phyloP scores from a whole-genome alignment of 1,139 yeast species.

The Yamadazyma trypodendri region DNA sequence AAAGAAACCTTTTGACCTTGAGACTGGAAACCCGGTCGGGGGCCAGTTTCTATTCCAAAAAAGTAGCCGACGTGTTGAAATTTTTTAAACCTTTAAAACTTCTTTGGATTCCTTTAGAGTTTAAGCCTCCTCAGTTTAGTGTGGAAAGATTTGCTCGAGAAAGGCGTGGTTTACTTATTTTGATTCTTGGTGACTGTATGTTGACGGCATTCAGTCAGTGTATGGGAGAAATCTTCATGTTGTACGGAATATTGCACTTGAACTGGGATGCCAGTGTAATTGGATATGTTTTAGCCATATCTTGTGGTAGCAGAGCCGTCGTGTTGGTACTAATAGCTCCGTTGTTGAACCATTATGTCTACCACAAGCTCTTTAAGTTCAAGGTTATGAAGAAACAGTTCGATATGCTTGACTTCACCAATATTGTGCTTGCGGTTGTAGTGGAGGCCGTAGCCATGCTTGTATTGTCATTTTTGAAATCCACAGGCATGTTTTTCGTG shows the following conservation, averaged over 20 bases:
- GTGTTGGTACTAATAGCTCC: conserved; percentile 34
- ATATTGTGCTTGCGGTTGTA: conserved; percentile 23
- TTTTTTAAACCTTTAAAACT: conserved; percentile 49
- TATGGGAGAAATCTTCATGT: conserved; percentile 37
- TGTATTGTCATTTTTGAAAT: conserved; percentile 19
- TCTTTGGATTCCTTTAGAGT: conserved; percentile 36
- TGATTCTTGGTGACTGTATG: conserved; percentile 46
- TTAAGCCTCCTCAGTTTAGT: conserved; percentile 14
- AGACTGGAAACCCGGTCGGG: not conserved
- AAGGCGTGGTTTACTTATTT: conserved; percentile 36
- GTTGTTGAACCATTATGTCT: conserved; percentile 26
- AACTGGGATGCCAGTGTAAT: conserved; percentile 58
- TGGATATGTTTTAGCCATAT: conserved; percentile 55
- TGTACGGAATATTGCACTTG: conserved; percentile 59
- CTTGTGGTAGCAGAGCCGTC: conserved; percentile 44
- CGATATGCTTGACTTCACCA: conserved; percentile 55
- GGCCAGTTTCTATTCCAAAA: not conserved
- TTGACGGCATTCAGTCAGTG: conserved; percentile 21
- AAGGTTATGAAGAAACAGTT: conserved; percentile 39
- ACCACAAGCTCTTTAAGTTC: conserved; percentile 29
- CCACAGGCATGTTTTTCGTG: conserved; percentile 16
- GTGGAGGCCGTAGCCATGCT: conserved; percentile 43
- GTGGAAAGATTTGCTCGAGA: conserved; percentile 15
- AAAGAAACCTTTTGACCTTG: not conserved
- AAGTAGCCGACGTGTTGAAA: conserved; percentile 7